Evolutionary conservation across 371 early-diverging fungal species (phyloP).

Genomic region (Mortierella sp.): DNA sequence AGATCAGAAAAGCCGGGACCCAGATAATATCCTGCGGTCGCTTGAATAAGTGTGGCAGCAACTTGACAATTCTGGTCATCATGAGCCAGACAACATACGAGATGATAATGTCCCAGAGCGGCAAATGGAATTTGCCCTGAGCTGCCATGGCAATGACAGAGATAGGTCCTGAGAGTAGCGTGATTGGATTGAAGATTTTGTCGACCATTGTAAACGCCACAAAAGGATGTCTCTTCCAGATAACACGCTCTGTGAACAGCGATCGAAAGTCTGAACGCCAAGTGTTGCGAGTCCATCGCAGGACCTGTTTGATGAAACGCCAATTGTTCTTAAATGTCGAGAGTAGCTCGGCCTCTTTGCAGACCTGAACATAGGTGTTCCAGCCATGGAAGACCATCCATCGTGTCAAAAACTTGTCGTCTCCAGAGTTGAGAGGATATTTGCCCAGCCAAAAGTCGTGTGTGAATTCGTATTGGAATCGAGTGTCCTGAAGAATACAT

Average conservation of each 20-base stretch:
- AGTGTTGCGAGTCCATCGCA: constrained; percentile 81
- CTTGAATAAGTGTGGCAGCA: constrained; percentile 72
- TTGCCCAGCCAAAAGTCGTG: constrained; percentile 77
- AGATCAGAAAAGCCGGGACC: constrained; percentile 72
- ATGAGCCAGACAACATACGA: constrained; percentile 73
- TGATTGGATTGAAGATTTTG: constrained; percentile 78
- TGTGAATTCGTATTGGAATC: constrained; percentile 74
- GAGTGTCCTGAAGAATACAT: constrained; percentile 74
- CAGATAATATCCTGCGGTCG: constrained; percentile 73
- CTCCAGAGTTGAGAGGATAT: constrained; percentile 77
- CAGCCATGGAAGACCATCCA: constrained; percentile 79
- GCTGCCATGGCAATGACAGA: constrained; percentile 61
- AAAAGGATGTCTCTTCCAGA: constrained; percentile 76
- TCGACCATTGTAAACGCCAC: constrained; percentile 81
- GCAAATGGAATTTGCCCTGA: constrained; percentile 46
- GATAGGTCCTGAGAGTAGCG: constrained; percentile 71
- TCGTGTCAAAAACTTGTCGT: constrained; percentile 82
- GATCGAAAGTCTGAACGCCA: constrained; percentile 80
- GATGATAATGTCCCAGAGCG: constrained; percentile 66
- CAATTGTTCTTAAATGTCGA: constrained; percentile 83
- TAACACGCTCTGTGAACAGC: constrained; percentile 66
- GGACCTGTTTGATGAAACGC: constrained; percentile 74
- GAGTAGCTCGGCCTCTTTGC: constrained; percentile 71
- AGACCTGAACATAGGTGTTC: constrained; percentile 76
- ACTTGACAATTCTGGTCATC: constrained; percentile 73